A percentile compares a stretch with the other conserved stretches of the same genome.
Conservation (phyloP, 2,329 filamentous ascomycete species). For the Colletotrichum incanum region DNA sequence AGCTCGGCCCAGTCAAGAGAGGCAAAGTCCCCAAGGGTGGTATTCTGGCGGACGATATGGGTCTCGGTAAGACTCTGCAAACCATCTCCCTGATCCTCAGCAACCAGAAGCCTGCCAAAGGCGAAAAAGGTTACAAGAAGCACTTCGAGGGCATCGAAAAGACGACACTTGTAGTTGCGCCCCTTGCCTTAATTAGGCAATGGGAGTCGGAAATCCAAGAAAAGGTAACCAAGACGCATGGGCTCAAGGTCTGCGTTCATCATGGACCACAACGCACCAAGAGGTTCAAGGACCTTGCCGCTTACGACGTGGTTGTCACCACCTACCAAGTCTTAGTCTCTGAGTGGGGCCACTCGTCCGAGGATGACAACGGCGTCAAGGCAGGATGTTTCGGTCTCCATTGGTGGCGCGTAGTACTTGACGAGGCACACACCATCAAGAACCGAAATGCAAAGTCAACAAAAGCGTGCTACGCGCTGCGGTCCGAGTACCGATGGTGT, state of each 20-base stretch:
- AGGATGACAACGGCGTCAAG: slow-evolving; percentile 73
- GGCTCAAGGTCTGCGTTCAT: slow-evolving; percentile 87
- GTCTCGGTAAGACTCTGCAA: slow-evolving; percentile 95
- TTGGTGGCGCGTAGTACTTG: slow-evolving; percentile 96
- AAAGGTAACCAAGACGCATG: slow-evolving; percentile 80
- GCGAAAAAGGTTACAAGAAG: slow-evolving; percentile 75
- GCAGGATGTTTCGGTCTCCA: slow-evolving; percentile 90
- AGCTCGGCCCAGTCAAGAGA: slow-evolving; percentile 87
- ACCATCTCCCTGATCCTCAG: slow-evolving; percentile 89
- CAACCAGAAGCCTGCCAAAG: slow-evolving; percentile 79
- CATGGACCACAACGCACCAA: slow-evolving; percentile 92
- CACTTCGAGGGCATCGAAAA: slow-evolving; percentile 80
- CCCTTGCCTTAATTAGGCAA: slow-evolving; percentile 93
- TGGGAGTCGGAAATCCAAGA: slow-evolving; percentile 95
- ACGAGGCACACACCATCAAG: slow-evolving; percentile 98
- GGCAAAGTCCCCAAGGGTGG: slow-evolving; percentile 90
- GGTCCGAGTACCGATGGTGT: slow-evolving; percentile 94
- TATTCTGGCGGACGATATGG: slow-evolving; percentile 98
- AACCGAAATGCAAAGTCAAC: slow-evolving; percentile 97
- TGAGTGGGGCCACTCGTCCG: slow-evolving; percentile 82
- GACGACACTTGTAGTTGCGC: slow-evolving; percentile 91
- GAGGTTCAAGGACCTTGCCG: slow-evolving; percentile 80
- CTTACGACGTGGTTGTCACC: slow-evolving; percentile 96
- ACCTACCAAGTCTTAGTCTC: slow-evolving; percentile 97
- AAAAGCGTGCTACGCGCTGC: slow-evolving; percentile 89